Percentiles rank a stretch among this genome's conserved stretches.
Evolutionary conservation across 2,329 filamentous ascomycete species (phyloP).

Genomic region (Penicillium digitatum): DNA sequence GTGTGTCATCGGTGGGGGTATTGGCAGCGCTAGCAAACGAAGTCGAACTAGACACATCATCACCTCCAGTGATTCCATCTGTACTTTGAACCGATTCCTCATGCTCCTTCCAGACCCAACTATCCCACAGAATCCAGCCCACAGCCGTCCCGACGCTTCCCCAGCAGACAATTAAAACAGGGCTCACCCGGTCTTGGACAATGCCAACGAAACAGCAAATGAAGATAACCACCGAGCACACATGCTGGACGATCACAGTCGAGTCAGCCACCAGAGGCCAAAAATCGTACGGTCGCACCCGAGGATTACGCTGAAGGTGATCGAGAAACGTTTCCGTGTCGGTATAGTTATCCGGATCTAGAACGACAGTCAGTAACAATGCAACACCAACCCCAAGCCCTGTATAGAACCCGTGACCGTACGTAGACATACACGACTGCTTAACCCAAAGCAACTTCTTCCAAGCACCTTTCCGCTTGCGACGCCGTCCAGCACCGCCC

Average conservation of each 20-base stretch:
- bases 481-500: slow-evolving; percentile 60
- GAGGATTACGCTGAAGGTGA: slow-evolving; percentile 88
- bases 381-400: not conserved
- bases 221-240: slow-evolving; percentile 92
- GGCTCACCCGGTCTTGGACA: slow-evolving; percentile 78
- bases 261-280: slow-evolving; percentile 94
- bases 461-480: slow-evolving; percentile 71
- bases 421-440: slow-evolving; percentile 67
- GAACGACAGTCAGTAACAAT: slow-evolving; percentile 3
- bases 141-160: slow-evolving; percentile 77
- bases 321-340: slow-evolving; percentile 96
- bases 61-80: slow-evolving; percentile 30
- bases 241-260: slow-evolving; percentile 94
- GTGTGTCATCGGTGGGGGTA: slow-evolving; percentile 24
- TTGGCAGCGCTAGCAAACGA: slow-evolving; percentile 35
- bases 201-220: slow-evolving; percentile 91
- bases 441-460: slow-evolving; percentile 98
- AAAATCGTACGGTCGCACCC: slow-evolving; percentile 92
- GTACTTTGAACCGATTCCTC: slow-evolving; percentile 34
- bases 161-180: slow-evolving; percentile 82
- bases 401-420: not conserved
- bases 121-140: slow-evolving; percentile 88
- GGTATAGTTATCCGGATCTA: slow-evolving; percentile 97
- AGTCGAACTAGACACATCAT: slow-evolving; percentile 42
- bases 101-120: slow-evolving; percentile 75